Percentiles rank a stretch among this genome's conserved stretches.
phyloP scores from a whole-genome alignment of 73 alveolate genomes.

The Paramecium sonneborni region DNA sequence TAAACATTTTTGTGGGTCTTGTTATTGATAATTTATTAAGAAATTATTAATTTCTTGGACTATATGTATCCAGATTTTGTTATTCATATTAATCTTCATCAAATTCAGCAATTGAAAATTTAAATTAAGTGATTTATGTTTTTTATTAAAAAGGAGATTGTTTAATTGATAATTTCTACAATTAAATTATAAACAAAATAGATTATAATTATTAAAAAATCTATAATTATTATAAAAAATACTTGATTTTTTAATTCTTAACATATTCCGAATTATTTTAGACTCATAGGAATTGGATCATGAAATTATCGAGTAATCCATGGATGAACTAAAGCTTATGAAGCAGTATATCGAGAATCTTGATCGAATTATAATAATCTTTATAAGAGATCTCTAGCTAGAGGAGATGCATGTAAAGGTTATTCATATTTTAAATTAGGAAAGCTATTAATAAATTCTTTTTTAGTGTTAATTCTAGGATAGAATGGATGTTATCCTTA shows the following conservation, averaged over 20 bases:
- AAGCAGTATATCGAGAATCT: slow-evolving; percentile 1
- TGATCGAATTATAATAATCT: slow-evolving; percentile 23
- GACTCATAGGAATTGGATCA: slow-evolving; percentile 20
- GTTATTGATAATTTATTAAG: background rate
- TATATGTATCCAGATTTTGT: background rate
- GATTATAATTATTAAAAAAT: background rate
- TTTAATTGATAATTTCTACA: background rate
- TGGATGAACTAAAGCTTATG: slow-evolving; percentile 23
- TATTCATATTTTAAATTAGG: background rate
- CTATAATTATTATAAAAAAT: background rate
- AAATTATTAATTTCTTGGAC: background rate
- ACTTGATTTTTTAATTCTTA: background rate
- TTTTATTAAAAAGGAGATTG: background rate
- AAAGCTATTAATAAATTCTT: background rate
- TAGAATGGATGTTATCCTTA: slow-evolving; percentile 55
- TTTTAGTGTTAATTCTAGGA: background rate
- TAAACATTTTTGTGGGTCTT: background rate
- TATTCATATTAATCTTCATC: background rate
- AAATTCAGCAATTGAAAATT: background rate
- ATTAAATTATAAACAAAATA: background rate
- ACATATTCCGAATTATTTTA: background rate
- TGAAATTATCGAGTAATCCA: slow-evolving; percentile 47
- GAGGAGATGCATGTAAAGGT: background rate
- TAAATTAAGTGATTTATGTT: background rate
- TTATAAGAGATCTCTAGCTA: slow-evolving; percentile 18